Percentiles rank a stretch among this genome's conserved stretches.
Conservation (phyloP, 441 rosid species). For the Gossypium gossypioides region DNA sequence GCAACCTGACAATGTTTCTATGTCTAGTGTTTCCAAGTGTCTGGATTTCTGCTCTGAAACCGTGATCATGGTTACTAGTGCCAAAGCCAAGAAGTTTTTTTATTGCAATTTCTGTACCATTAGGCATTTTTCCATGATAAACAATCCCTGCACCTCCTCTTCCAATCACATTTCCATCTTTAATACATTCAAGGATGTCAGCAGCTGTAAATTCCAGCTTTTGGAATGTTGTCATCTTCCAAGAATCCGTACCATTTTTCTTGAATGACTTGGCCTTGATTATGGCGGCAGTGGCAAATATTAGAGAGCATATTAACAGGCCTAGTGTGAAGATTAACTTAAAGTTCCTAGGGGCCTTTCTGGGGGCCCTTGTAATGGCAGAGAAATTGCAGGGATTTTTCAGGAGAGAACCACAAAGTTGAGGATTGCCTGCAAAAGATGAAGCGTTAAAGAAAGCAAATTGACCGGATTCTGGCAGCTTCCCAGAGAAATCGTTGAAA, state of each 20-base stretch:
- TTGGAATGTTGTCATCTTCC: slow-evolving; percentile 51
- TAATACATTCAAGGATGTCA: slow-evolving; percentile 39
- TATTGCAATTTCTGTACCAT: slow-evolving; percentile 39
- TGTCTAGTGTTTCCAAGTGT: slow-evolving; percentile 46
- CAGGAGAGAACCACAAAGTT: slow-evolving; percentile 36
- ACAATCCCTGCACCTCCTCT: slow-evolving; percentile 51
- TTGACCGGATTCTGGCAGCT: slow-evolving; percentile 39
- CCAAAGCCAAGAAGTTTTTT: slow-evolving; percentile 43
- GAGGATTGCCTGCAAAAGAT: slow-evolving; percentile 47
- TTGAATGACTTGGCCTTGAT: slow-evolving; percentile 36
- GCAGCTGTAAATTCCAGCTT: slow-evolving; percentile 33
- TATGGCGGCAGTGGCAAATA: slow-evolving; percentile 37
- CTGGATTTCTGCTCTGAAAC: slow-evolving; percentile 43
- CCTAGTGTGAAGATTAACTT: slow-evolving; percentile 37
- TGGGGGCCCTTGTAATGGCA: slow-evolving; percentile 13
- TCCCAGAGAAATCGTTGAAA: slow-evolving; percentile 43
- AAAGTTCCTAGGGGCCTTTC: slow-evolving; percentile 23
- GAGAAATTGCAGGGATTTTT: slow-evolving; percentile 40
- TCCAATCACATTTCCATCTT: slow-evolving; percentile 45
- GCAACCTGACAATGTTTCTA: slow-evolving; percentile 39
- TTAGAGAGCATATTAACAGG: slow-evolving; percentile 33
- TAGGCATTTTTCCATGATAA: slow-evolving; percentile 43
- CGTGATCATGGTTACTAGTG: slow-evolving; percentile 35
- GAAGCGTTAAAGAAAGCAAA: slow-evolving; percentile 37
- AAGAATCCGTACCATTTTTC: slow-evolving; percentile 22